These are phyloP conservation scores for Tetradesmus obliquus DNA, from an alignment of 139 green algal species.

Conservation along the genomic window DNA sequence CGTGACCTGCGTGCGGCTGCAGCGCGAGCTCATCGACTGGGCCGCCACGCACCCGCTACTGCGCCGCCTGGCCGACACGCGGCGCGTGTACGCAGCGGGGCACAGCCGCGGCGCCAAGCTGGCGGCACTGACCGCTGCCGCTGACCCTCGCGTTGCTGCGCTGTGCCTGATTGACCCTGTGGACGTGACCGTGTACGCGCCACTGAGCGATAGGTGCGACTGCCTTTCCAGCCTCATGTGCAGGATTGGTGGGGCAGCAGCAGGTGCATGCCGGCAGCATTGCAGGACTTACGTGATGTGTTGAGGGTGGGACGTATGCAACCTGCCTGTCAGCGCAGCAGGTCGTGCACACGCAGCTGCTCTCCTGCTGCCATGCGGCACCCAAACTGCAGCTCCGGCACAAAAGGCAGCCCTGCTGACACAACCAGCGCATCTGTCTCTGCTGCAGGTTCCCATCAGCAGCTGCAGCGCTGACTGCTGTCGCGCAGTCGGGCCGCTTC, in stretches of 20 bases:
- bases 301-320: background rate
- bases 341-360: background rate
- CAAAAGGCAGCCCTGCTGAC: background rate
- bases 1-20: slow-evolving; percentile 70
- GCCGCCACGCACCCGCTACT: slow-evolving; percentile 65
- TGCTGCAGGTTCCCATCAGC: slow-evolving; percentile 78
- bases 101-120: slow-evolving; percentile 85
- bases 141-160: slow-evolving; percentile 48
- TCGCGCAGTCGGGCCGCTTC: slow-evolving; percentile 42
- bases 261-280: background rate
- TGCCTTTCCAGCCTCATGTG: background rate
- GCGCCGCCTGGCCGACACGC: slow-evolving; percentile 56
- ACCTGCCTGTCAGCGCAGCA: background rate
- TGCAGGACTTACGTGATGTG: background rate
- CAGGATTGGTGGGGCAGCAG: background rate
- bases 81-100: slow-evolving; percentile 56
- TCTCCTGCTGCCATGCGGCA: background rate
- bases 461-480: slow-evolving; percentile 56
- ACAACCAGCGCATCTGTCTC: background rate
- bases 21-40: slow-evolving; percentile 80
- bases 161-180: slow-evolving; percentile 92
- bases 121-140: slow-evolving; percentile 70
- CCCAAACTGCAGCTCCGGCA: background rate
- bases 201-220: slow-evolving; percentile 50
- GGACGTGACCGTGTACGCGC: slow-evolving; percentile 89